Evolutionary conservation across 164 flowering plant species (phyloP), one percentile per base, ranked within the genome.

Genomic region (Stephania cephalantha): DNA sequence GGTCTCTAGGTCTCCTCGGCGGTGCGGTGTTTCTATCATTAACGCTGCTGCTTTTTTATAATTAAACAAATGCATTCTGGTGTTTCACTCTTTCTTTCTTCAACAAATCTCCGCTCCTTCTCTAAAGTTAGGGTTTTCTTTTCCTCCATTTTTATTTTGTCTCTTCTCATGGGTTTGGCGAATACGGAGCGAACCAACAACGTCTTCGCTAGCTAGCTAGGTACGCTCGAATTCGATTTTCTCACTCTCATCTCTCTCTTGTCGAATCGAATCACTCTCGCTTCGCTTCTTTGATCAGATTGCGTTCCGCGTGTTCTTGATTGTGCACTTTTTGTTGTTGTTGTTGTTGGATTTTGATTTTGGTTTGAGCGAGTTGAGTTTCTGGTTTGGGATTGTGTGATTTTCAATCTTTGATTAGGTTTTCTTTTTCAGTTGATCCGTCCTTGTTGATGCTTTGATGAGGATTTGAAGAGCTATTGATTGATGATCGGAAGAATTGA

Each of bases 81-180:
- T 25, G 25, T 25, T 25, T 25, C 25, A 25, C 25, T 25, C 25
- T 25, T 25, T 25, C 25, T 25, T 25, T 69, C 74, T 76, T 63
- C 63, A 69, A 63, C 52, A 73, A 61, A 45, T 46, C 25, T 55
- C 52, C 74, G 75, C 71, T 74, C 68, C 25, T 31, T 63, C 50
- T 63, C 25, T 25, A 25, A 78, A 79, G 75, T 71, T 48, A 79
- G 81, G 85, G 86, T 84, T 77, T 85, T 79, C 44, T 25, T 52
- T 50, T 35, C 3, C 42, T 35, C 4, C 42, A 35, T 35, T 65
- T 74, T n/a, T 25, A 25, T 29, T 48, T 46, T 52, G 52, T 73
- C 70, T 67, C 45, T 78, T 76, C 66, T 42, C 15, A n/a, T 50
- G 45, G 9, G 68, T 44, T 7, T 44, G 52, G 18, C 25, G 25